Conservation (phyloP, 2,329 filamentous ascomycete species). For the Mycosphaerella sp. region DNA sequence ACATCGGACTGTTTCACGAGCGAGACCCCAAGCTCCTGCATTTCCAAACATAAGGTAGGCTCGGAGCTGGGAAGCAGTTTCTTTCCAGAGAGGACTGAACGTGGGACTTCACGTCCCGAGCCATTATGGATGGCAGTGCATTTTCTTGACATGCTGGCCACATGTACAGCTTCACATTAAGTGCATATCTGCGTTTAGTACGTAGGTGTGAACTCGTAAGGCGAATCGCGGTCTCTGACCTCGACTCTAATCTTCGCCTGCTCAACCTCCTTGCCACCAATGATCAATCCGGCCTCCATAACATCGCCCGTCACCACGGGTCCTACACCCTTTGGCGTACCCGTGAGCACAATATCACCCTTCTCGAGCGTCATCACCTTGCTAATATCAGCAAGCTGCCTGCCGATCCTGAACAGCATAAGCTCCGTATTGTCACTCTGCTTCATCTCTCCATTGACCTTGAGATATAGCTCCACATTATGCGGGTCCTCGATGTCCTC, state of each 20-base stretch:
- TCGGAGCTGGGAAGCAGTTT: no score
- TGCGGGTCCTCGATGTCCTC: conserved; percentile 77
- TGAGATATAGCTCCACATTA: conserved; percentile 77
- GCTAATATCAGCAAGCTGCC: conserved; percentile 84
- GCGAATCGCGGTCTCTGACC: conserved; percentile 70
- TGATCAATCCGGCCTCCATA: conserved; percentile 74
- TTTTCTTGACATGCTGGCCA: no score
- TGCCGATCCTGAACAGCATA: conserved; percentile 88
- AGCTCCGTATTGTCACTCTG: conserved; percentile 87
- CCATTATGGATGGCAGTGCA: no score
- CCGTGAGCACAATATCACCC: conserved; percentile 92
- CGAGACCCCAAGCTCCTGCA: no score
- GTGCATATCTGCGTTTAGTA: conserved; percentile 26
- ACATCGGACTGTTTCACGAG: no score
- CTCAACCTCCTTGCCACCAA: conserved; percentile 74
- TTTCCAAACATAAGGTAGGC: no score
- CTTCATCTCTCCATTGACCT: conserved; percentile 69
- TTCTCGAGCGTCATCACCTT: conserved; percentile 89
- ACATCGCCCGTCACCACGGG: conserved; percentile 78
- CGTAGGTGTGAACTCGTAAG: conserved; percentile 63
- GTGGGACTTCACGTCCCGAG: no score
- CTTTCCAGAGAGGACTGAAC: no score
- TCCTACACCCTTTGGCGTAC: conserved; percentile 93
- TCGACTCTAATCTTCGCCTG: conserved; percentile 78
- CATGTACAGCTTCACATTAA: neutral